These are phyloP conservation scores for Fonsecaea multimorphosa DNA, from an alignment of 2,329 filamentous ascomycete species.

Conservation along the genomic window DNA sequence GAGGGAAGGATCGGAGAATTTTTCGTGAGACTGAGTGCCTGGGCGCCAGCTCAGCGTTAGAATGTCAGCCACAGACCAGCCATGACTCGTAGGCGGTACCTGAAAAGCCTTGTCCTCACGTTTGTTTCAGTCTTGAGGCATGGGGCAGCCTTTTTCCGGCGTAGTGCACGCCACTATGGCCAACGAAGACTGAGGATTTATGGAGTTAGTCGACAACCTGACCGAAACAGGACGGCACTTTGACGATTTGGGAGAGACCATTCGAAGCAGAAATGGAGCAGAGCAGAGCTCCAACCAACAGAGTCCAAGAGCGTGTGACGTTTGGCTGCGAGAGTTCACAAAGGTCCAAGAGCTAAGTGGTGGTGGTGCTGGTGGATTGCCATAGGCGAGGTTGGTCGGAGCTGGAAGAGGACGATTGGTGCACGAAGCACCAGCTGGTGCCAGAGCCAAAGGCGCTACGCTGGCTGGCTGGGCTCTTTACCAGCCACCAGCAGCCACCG, in stretches of 20 bases:
- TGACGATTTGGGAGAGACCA: constrained; percentile 16
- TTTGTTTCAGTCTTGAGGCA: constrained; percentile 13
- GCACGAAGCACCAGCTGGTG: background rate
- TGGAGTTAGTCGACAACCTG: background rate
- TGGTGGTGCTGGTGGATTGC: background rate
- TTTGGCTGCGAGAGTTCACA: background rate
- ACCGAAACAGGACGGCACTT: constrained; percentile 16
- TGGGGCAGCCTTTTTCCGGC: constrained; percentile 8
- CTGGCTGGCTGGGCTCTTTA: background rate
- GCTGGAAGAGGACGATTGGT: constrained; percentile 2
- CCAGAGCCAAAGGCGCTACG: background rate
- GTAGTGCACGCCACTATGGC: constrained; percentile 13
- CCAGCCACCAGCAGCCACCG: constrained; percentile 7
- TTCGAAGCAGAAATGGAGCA: background rate
- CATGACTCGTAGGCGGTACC: constrained; percentile 8
- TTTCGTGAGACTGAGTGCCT: constrained; percentile 15
- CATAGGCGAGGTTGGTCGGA: background rate
- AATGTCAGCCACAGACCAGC: constrained; percentile 11
- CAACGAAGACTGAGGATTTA: background rate
- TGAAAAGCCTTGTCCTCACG: constrained; percentile 9
- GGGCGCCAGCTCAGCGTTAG: constrained; percentile 5
- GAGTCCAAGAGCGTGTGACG: constrained; percentile 11
- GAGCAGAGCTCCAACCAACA: background rate
- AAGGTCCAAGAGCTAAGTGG: background rate
- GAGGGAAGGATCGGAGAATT: constrained; percentile 14